These are phyloP conservation scores for Blastomyces gilchristii DNA, from an alignment of 2,329 filamentous ascomycete genomes.

Conservation along the genomic window DNA sequence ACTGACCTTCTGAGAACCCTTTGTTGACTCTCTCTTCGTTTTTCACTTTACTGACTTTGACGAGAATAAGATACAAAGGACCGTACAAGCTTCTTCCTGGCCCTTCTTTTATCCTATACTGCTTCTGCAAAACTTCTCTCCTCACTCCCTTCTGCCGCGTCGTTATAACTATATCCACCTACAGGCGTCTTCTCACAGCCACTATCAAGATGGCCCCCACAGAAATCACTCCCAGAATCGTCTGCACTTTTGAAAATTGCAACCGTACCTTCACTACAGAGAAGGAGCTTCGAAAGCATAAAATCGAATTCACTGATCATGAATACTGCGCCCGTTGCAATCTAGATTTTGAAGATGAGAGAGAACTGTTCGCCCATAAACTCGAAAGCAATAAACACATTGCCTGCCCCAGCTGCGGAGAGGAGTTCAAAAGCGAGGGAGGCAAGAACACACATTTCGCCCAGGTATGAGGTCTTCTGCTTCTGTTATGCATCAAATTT, in stretches of 20 bases:
- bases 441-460: slow-evolving; percentile 45
- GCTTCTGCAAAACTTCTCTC: too few relatives aligned
- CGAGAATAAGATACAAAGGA: neutral
- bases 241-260: slow-evolving; percentile 41
- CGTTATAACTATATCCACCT: neutral
- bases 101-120: neutral
- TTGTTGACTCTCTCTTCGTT: neutral
- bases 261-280: slow-evolving; percentile 35
- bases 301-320: slow-evolving; percentile 32
- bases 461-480: slow-evolving; percentile 27
- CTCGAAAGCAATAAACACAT: slow-evolving; percentile 38
- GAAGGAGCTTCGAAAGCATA: slow-evolving; percentile 43
- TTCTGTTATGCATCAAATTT: slow-evolving; percentile 11
- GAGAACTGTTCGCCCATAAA: slow-evolving; percentile 41
- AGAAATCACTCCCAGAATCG: slow-evolving; percentile 21
- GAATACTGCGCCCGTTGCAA: slow-evolving; percentile 36
- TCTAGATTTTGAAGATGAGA: slow-evolving; percentile 38
- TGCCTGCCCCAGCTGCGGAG: slow-evolving; percentile 47
- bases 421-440: slow-evolving; percentile 45
- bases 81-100: neutral
- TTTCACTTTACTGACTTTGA: neutral
- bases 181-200: neutral
- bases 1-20: neutral
- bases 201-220: neutral
- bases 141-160: neutral